phyloP scores from a whole-genome alignment of 148 eudicot species.

The Selenicereus undatus region DNA sequence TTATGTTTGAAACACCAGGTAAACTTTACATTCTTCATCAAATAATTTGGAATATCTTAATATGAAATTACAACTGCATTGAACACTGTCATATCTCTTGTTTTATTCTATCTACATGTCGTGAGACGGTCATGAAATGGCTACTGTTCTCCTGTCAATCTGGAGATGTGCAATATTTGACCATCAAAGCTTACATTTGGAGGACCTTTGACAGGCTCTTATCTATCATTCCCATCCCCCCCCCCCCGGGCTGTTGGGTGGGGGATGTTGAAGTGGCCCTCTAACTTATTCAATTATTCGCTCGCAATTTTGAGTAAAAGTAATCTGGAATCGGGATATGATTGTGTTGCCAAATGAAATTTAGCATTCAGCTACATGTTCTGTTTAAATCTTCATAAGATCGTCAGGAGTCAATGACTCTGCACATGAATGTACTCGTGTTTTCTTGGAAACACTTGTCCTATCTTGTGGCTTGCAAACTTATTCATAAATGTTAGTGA shows the following conservation, averaged over 20 bases:
- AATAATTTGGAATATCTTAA: neutral
- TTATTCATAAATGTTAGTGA: neutral
- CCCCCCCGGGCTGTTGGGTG: neutral
- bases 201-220: neutral
- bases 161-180: neutral
- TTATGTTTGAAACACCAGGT: conserved; percentile 27
- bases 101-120: neutral
- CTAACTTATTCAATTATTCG: too few relatives aligned
- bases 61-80: neutral
- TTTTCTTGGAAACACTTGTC: neutral
- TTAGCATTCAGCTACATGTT: neutral
- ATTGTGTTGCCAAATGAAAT: too few relatives aligned
- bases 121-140: too few relatives aligned
- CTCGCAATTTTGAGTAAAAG: too few relatives aligned
- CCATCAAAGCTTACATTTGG: neutral
- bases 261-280: too few relatives aligned
- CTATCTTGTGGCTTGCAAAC: neutral
- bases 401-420: neutral
- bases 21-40: neutral
- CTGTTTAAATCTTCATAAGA: neutral
- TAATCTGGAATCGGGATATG: too few relatives aligned
- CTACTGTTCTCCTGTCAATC: neutral
- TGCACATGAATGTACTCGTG: neutral
- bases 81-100: neutral
- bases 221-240: neutral